Conservation (phyloP, 169 alveolate genomes). For the Miamiensis avidus region DNA sequence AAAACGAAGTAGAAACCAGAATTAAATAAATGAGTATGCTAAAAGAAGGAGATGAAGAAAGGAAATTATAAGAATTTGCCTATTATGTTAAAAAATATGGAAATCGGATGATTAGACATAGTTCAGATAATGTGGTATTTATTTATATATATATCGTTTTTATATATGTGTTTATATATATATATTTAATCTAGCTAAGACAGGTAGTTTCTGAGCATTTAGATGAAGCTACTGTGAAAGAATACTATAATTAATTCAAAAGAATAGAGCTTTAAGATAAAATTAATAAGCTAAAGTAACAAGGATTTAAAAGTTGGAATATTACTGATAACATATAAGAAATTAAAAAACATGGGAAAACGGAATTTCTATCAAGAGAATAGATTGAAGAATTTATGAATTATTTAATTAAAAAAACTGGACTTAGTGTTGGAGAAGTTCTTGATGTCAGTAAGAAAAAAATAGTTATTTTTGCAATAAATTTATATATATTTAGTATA, state of each 20-base stretch:
- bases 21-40: too few species aligned
- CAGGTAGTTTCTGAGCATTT: background rate
- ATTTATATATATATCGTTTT: too few species aligned
- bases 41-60: too few species aligned
- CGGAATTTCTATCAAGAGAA: background rate
- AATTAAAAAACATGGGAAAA: background rate
- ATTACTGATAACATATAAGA: background rate
- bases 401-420: background rate
- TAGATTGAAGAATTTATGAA: background rate
- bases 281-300: background rate
- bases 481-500: too few species aligned
- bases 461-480: too few species aligned
- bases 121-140: too few species aligned
- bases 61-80: too few species aligned
- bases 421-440: background rate
- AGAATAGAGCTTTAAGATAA: background rate
- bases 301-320: background rate
- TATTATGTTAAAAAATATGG: too few species aligned
- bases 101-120: too few species aligned
- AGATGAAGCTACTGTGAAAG: background rate
- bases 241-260: too few species aligned
- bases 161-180: too few species aligned
- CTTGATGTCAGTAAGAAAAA: background rate
- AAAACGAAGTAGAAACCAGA: too few species aligned
- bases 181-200: background rate